Conservation (phyloP, 441 rosid genomes). For the Oxalis stricta region DNA sequence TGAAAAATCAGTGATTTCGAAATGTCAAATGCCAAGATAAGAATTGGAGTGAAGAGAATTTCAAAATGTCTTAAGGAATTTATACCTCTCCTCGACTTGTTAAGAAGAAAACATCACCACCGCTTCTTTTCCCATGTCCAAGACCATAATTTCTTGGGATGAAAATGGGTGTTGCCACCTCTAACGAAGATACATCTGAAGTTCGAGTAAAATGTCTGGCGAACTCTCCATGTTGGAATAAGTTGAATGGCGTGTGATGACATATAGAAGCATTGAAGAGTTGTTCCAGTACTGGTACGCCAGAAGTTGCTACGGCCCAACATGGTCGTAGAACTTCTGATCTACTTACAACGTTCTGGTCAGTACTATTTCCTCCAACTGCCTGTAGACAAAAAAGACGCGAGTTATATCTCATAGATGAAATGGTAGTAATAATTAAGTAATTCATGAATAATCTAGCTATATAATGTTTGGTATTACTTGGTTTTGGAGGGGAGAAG, state of each 20-base stretch:
- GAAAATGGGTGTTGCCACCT: constrained; percentile 94
- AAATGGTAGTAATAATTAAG: too few relatives aligned
- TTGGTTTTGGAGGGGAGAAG: too few relatives aligned
- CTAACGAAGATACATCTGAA: constrained; percentile 52
- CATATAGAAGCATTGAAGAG: constrained; percentile 95
- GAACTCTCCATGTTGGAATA: constrained; percentile 74
- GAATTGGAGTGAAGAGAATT: background rate
- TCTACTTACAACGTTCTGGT: constrained; percentile 85
- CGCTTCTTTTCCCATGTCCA: constrained; percentile 75
- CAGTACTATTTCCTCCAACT: constrained; percentile 93
- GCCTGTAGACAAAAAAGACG: constrained; percentile 46
- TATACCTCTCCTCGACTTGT: constrained; percentile 97
- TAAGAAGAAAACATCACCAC: constrained; percentile 88
- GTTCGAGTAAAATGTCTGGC: constrained; percentile 54
- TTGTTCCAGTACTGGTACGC: constrained; percentile 88
- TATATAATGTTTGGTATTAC: too few relatives aligned
- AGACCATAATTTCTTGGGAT: constrained; percentile 77
- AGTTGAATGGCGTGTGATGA: constrained; percentile 66
- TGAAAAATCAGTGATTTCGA: constrained; percentile 16
- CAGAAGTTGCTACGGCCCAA: constrained; percentile 98
- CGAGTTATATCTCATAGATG: too few relatives aligned
- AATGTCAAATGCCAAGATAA: background rate
- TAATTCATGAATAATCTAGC: background rate
- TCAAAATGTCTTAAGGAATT: background rate
- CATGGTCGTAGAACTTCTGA: constrained; percentile 91